Conservation (phyloP, 768 basidiomycete genomes). For the Lactarius trivialis region DNA sequence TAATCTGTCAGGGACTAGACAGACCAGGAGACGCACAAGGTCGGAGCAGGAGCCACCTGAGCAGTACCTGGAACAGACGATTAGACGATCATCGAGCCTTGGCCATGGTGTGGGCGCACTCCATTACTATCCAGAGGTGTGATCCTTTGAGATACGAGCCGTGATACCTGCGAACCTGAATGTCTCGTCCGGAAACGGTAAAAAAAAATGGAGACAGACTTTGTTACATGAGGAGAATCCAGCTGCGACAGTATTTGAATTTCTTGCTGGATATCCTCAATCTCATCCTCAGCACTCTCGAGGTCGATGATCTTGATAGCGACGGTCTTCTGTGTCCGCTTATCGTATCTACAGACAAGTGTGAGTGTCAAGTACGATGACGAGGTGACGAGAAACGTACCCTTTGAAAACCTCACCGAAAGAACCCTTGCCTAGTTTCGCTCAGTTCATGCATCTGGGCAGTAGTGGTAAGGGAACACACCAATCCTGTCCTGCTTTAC, state of each 20-base stretch:
- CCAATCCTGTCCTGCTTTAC: conserved; percentile 97
- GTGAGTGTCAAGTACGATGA: conserved; percentile 11
- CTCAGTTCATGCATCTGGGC: conserved; percentile 6
- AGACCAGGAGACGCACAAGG: conserved; percentile 50
- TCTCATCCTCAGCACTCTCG: conserved; percentile 98
- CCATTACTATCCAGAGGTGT: conserved; percentile 98
- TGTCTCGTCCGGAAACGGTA: conserved; percentile 15
- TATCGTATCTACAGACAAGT: conserved; percentile 65
- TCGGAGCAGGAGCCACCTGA: conserved; percentile 98
- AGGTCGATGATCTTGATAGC: conserved; percentile 99
- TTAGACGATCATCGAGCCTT: not conserved
- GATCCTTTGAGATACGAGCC: conserved; percentile 94
- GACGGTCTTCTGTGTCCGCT: conserved; percentile 91
- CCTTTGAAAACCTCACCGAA: conserved; percentile 99
- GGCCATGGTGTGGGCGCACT: conserved; percentile 41
- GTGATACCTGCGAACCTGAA: conserved; percentile 61
- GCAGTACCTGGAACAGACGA: conserved; percentile 61
- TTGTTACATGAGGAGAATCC: conserved; percentile 94
- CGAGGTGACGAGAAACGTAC: conserved; percentile 37
- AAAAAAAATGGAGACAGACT: conserved; percentile 50
- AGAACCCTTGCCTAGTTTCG: conserved; percentile 80
- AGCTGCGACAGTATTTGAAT: conserved; percentile 96
- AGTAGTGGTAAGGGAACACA: conserved; percentile 33
- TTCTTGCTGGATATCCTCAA: conserved; percentile 98
- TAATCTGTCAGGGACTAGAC: conserved; percentile 15